Conservation (phyloP, 1,139 yeast genomes). For the Candida sojae region DNA sequence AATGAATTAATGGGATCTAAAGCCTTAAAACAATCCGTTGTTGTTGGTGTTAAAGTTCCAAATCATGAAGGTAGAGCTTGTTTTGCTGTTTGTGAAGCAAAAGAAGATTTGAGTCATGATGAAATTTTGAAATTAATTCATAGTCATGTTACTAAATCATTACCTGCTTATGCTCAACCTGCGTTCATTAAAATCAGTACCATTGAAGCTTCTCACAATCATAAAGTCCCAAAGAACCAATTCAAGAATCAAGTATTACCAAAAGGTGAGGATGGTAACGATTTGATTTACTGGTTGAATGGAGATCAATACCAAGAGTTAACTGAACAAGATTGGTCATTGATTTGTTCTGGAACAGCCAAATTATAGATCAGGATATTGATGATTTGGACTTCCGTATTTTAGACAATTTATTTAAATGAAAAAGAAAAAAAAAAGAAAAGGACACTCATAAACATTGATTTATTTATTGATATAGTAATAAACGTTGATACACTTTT, state of each 20-base stretch:
- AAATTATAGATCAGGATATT: constrained; percentile 26
- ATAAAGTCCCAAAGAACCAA: constrained; percentile 78
- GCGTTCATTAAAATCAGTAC: constrained; percentile 68
- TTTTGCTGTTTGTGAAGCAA: constrained; percentile 70
- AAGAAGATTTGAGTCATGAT: constrained; percentile 27
- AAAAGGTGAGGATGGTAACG: constrained; percentile 60
- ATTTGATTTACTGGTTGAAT: constrained; percentile 71
- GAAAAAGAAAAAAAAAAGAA: neutral
- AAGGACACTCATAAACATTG: neutral
- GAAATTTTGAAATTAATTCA: constrained; percentile 35
- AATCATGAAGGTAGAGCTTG: constrained; percentile 96
- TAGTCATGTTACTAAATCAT: constrained; percentile 39
- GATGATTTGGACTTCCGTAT: neutral
- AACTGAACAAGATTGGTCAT: constrained; percentile 59
- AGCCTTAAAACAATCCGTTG: constrained; percentile 68
- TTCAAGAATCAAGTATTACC: constrained; percentile 82
- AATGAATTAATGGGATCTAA: constrained; percentile 61
- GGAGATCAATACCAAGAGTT: constrained; percentile 57
- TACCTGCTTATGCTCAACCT: constrained; percentile 92
- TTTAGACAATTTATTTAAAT: neutral
- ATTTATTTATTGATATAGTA: neutral
- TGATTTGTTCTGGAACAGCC: constrained; percentile 43
- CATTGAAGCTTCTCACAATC: constrained; percentile 76
- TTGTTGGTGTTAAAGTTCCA: constrained; percentile 87
- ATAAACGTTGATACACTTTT: constrained; percentile 1